These are phyloP conservation scores for Alternaria longipes DNA, from an alignment of 2,329 filamentous ascomycete genomes.

Conservation along the genomic window DNA sequence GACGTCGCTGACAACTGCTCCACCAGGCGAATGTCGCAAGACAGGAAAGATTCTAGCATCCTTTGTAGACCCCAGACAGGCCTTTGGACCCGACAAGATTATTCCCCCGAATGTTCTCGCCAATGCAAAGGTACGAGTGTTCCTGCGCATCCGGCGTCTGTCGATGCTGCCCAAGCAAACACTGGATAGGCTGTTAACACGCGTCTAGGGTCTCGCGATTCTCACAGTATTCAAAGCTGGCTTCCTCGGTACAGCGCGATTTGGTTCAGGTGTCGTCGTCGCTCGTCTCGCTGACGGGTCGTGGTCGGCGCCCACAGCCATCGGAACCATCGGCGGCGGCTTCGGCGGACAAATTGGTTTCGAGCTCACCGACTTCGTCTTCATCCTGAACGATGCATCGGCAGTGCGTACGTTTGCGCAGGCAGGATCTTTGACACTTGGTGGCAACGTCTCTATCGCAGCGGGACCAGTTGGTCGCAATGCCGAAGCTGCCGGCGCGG, in stretches of 20 bases:
- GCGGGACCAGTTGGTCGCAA: slow-evolving; percentile 94
- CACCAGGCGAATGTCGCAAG: slow-evolving; percentile 92
- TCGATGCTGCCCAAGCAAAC: slow-evolving; percentile 11
- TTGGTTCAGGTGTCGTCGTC: slow-evolving; percentile 83
- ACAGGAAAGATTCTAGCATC: slow-evolving; percentile 94
- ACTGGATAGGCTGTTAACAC: slow-evolving; percentile 12
- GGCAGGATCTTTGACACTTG: slow-evolving; percentile 87
- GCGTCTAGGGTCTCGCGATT: slow-evolving; percentile 75
- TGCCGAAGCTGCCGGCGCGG: slow-evolving; percentile 93
- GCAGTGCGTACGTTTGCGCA: slow-evolving; percentile 96
- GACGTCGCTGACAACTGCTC: slow-evolving; percentile 47
- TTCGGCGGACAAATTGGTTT: slow-evolving; percentile 89
- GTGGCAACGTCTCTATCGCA: slow-evolving; percentile 95
- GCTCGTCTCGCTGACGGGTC: slow-evolving; percentile 78
- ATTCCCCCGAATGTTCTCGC: slow-evolving; percentile 91
- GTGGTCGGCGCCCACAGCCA: slow-evolving; percentile 84
- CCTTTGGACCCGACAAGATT: slow-evolving; percentile 96
- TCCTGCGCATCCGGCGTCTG: slow-evolving; percentile 7
- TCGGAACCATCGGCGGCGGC: slow-evolving; percentile 81
- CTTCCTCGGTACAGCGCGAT: slow-evolving; percentile 82
- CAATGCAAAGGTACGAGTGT: slow-evolving; percentile 78
- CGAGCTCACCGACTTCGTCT: slow-evolving; percentile 93
- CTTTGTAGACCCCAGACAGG: slow-evolving; percentile 91
- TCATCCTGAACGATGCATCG: slow-evolving; percentile 91
- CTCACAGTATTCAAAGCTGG: slow-evolving; percentile 88